phyloP scores from a whole-genome alignment of 2,329 filamentous ascomycete species.

The Botrytis fragariae region DNA sequence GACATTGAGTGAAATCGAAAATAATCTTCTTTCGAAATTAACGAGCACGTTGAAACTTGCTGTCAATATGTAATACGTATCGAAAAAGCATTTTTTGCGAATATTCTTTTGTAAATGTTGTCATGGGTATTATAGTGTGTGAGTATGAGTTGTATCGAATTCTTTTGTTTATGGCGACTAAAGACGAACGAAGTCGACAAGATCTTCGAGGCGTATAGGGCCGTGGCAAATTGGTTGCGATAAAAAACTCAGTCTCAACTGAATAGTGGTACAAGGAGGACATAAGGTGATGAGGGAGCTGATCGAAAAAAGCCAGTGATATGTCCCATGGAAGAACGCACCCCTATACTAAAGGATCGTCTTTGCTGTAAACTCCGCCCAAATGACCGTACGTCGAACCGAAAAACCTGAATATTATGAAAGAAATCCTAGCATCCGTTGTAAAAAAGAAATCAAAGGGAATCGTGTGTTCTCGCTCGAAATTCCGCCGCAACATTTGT shows the following conservation, averaged over 20 bases:
- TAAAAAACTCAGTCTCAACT: slow-evolving; percentile 38
- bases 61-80: slow-evolving; percentile 30
- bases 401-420: slow-evolving; percentile 37
- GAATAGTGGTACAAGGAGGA: slow-evolving; percentile 41
- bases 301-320: slow-evolving; percentile 38
- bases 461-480: slow-evolving; percentile 29
- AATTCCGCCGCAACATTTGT: slow-evolving; percentile 35
- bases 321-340: slow-evolving; percentile 37
- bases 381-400: slow-evolving; percentile 38
- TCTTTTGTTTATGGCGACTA: slow-evolving; percentile 38
- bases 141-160: slow-evolving; percentile 35
- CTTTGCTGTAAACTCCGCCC: slow-evolving; percentile 35
- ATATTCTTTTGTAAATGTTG: slow-evolving; percentile 27
- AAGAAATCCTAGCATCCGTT: slow-evolving; percentile 37
- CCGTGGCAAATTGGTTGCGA: slow-evolving; percentile 30
- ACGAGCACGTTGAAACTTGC: slow-evolving; percentile 36
- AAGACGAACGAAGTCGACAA: slow-evolving; percentile 37
- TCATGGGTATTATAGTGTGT: slow-evolving; percentile 36
- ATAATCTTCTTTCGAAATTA: slow-evolving; percentile 25
- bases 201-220: slow-evolving; percentile 34
- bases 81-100: slow-evolving; percentile 17
- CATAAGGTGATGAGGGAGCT: slow-evolving; percentile 38
- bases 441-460: slow-evolving; percentile 32
- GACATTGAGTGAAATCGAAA: slow-evolving; percentile 18
- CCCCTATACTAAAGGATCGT: slow-evolving; percentile 31